A percentile compares a stretch with the other conserved stretches of the same genome.
Conservation (phyloP, 2,329 filamentous ascomycete species). For the Colletotrichum godetiae region DNA sequence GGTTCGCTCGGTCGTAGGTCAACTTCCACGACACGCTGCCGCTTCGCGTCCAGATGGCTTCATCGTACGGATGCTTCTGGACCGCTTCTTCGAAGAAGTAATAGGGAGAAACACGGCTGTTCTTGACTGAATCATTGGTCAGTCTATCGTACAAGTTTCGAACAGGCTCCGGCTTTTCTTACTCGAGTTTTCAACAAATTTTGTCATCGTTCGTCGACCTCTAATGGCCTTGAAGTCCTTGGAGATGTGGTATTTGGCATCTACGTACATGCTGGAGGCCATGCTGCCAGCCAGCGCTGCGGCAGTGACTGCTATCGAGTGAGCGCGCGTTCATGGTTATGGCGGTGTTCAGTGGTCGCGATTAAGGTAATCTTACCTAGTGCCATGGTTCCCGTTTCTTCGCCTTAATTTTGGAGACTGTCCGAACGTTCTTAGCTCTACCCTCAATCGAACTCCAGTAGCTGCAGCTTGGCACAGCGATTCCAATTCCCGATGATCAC, state of each 20-base stretch:
- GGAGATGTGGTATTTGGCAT: slow-evolving; percentile 75
- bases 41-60: slow-evolving; percentile 75
- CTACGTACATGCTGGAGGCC: slow-evolving; percentile 59
- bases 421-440: not conserved
- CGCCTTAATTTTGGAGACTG: not conserved
- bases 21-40: slow-evolving; percentile 70
- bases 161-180: not conserved
- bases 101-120: slow-evolving; percentile 70
- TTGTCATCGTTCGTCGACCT: slow-evolving; percentile 44
- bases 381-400: not conserved
- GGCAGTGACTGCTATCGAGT: slow-evolving; percentile 44
- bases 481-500: not conserved
- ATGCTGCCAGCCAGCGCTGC: slow-evolving; percentile 49
- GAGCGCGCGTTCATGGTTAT: not conserved
- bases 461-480: not conserved
- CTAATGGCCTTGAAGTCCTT: slow-evolving; percentile 68
- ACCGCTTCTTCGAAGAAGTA: slow-evolving; percentile 72
- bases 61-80: slow-evolving; percentile 60
- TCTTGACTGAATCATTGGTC: slow-evolving; percentile 49
- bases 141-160: slow-evolving; percentile 44
- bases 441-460: not conserved
- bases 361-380: slow-evolving; percentile 1
- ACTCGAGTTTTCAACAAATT: slow-evolving; percentile 50
- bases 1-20: slow-evolving; percentile 64
- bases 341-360: not conserved